Evolutionary conservation across 768 basidiomycete species (phyloP).

Genomic region (Cystofilobasidium ferigula): DNA sequence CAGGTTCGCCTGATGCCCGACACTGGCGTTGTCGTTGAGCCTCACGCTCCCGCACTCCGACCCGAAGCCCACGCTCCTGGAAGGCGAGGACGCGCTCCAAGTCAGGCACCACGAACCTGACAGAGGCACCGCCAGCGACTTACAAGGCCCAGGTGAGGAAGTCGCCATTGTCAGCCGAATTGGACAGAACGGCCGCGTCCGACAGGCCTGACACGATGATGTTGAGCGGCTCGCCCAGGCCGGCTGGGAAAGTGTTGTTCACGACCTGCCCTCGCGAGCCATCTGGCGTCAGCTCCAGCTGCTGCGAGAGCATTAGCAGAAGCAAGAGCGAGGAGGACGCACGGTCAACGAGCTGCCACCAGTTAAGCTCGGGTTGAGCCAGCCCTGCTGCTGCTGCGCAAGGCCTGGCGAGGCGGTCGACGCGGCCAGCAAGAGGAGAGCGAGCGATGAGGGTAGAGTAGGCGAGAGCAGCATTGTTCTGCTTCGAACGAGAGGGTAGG

Average conservation of each 20-base stretch:
- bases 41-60: slow-evolving; percentile 60
- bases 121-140: slow-evolving; percentile 39
- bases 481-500: too few species aligned
- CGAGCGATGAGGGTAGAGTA: too few species aligned
- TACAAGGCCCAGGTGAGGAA: slow-evolving; percentile 72
- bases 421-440: too few species aligned
- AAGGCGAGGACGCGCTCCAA: neutral
- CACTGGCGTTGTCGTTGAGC: slow-evolving; percentile 52
- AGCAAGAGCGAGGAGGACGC: too few species aligned
- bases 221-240: slow-evolving; percentile 79
- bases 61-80: slow-evolving; percentile 47
- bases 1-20: slow-evolving; percentile 57
- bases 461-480: too few species aligned
- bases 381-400: too few species aligned
- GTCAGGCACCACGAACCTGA: neutral
- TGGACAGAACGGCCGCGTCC: slow-evolving; percentile 52
- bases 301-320: too few species aligned
- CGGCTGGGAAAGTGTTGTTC: slow-evolving; percentile 33
- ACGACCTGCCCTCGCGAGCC: too few species aligned
- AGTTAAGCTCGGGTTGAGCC: neutral
- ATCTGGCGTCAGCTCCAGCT: too few species aligned
- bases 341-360: too few species aligned
- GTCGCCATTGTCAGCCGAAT: slow-evolving; percentile 54
- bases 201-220: slow-evolving; percentile 69
- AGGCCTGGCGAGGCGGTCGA: too few species aligned